Percentiles rank a stretch among this genome's conserved stretches.
Conservation (phyloP, 257 asterid genomes). For the Solanum bulbocastanum region DNA sequence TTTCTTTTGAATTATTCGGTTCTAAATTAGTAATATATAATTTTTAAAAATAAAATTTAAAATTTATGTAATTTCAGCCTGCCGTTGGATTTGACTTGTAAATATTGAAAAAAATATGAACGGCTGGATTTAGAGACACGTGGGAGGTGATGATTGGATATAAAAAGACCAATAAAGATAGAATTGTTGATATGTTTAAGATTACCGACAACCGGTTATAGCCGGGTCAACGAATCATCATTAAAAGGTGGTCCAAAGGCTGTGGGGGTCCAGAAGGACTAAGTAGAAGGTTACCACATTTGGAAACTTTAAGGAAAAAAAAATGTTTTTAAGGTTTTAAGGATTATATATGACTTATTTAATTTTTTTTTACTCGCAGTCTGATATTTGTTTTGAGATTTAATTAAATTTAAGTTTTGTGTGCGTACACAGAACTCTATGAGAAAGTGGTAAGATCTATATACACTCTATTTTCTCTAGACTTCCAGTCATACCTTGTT, state of each 20-base stretch:
- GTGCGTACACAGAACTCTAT: fast-evolving
- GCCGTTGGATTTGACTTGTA: neutral
- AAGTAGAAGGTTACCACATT: neutral
- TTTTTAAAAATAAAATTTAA: no score
- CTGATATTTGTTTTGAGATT: neutral
- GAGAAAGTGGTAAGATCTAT: neutral
- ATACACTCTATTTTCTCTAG: no score
- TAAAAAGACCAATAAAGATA: neutral
- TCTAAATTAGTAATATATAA: no score
- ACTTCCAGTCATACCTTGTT: neutral
- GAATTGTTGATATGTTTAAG: neutral
- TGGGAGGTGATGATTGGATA: neutral
- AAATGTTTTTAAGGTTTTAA: neutral
- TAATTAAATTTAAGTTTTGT: neutral
- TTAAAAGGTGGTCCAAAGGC: neutral
- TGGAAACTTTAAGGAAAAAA: neutral
- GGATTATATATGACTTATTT: neutral
- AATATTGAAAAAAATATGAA: neutral
- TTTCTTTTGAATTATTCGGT: no score
- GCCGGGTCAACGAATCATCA: neutral
- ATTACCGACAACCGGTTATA: neutral
- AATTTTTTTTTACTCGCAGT: neutral
- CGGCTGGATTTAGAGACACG: neutral
- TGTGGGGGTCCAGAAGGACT: neutral
- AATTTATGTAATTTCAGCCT: neutral